Percentiles rank a stretch among this genome's conserved stretches.
phyloP scores from a whole-genome alignment of 306 rosid species.

The Ormosia semicastrata region DNA sequence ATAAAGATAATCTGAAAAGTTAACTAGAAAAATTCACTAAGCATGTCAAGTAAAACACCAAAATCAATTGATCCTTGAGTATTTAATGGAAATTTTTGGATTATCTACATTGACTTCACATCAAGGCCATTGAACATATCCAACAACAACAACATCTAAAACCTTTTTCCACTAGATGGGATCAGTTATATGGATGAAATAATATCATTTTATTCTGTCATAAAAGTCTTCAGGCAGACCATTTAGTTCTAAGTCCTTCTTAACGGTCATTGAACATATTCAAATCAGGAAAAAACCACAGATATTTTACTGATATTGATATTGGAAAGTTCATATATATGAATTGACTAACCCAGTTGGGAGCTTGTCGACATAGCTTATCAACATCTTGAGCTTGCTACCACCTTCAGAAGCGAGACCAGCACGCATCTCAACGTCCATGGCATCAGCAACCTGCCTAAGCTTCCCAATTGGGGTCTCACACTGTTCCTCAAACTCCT shows the following conservation, averaged over 20 bases:
- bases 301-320: too few relatives aligned
- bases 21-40: neutral
- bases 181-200: too few relatives aligned
- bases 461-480: slow-evolving; percentile 70
- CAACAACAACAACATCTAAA: neutral
- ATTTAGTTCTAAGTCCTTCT: too few relatives aligned
- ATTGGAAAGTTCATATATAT: neutral
- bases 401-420: slow-evolving; percentile 97
- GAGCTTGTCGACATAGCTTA: slow-evolving; percentile 85
- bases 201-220: too few relatives aligned
- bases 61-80: neutral
- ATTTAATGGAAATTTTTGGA: neutral
- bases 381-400: slow-evolving; percentile 95
- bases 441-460: slow-evolving; percentile 75
- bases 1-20: neutral
- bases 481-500: slow-evolving; percentile 68
- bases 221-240: too few relatives aligned
- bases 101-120: neutral
- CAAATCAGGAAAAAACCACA: too few relatives aligned
- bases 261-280: too few relatives aligned
- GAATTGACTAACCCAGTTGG: slow-evolving; percentile 72
- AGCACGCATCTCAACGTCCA: slow-evolving; percentile 94
- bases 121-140: neutral
- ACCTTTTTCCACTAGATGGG: too few relatives aligned
- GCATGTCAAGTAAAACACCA: neutral